Percentiles rank a stretch among this genome's conserved stretches.
phyloP scores from a whole-genome alignment of 2,329 filamentous ascomycete genomes.

The Colletotrichum viniferum region DNA sequence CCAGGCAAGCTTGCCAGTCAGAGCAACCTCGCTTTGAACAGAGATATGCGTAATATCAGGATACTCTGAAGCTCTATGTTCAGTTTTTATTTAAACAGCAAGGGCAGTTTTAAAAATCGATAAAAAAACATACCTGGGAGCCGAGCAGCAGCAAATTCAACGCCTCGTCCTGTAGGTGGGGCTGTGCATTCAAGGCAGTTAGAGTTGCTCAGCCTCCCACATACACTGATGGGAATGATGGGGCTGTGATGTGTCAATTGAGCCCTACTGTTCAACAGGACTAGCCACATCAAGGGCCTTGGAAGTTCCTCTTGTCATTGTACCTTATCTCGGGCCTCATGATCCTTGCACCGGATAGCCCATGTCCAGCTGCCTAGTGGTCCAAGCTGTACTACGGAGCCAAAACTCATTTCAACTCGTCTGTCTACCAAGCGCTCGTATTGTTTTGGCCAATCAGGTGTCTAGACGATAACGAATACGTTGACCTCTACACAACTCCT shows the following conservation, averaged over 20 bases:
- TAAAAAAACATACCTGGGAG: neutral
- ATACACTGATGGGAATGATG: neutral
- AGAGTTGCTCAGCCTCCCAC: neutral
- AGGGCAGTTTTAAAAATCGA: neutral
- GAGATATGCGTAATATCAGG: neutral
- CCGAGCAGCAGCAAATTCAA: neutral
- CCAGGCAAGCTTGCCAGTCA: neutral
- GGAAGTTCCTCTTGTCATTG: neutral
- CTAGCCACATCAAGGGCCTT: neutral
- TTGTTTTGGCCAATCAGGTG: neutral
- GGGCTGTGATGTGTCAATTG: neutral
- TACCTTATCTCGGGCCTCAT: neutral
- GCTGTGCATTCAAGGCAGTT: neutral
- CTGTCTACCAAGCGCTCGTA: neutral
- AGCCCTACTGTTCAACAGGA: neutral
- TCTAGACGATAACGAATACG: neutral
- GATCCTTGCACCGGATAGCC: neutral
- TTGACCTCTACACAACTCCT: neutral
- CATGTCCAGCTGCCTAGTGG: neutral
- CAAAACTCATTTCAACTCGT: neutral
- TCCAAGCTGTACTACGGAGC: neutral
- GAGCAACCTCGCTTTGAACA: neutral
- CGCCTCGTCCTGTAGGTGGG: neutral
- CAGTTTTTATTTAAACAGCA: neutral
- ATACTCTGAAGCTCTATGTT: neutral